Evolutionary conservation across 192 early-diverging fungal species (phyloP).

Genomic region (Kickxella alabastrina): DNA sequence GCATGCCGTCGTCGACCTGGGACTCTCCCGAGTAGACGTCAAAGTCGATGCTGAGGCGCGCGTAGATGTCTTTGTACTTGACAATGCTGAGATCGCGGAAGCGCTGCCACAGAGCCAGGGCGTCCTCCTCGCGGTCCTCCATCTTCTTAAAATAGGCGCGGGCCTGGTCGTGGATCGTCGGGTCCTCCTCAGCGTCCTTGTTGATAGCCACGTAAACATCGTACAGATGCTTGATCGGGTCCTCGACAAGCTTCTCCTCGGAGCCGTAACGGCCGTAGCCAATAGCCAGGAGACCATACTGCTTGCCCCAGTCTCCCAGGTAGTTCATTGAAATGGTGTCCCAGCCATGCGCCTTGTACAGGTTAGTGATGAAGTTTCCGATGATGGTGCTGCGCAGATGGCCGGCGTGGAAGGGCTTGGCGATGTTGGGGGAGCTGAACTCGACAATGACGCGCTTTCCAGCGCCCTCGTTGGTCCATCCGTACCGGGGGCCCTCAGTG

Average conservation of each 20-base stretch:
- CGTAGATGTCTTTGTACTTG: conserved; percentile 90
- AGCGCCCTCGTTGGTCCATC: conserved; percentile 59
- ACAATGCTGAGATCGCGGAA: conserved; percentile 87
- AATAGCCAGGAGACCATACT: conserved; percentile 93
- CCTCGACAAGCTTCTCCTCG: conserved; percentile 69
- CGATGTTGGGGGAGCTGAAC: conserved; percentile 95
- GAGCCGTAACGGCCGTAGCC: conserved; percentile 79
- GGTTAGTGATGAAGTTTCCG: conserved; percentile 85
- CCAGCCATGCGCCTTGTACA: conserved; percentile 81
- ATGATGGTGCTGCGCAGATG: conserved; percentile 98
- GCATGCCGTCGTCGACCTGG: conserved; percentile 74
- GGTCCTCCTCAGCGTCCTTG: conserved; percentile 62
- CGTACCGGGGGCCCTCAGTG: conserved; percentile 55
- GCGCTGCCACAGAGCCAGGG: conserved; percentile 77
- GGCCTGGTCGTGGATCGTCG: conserved; percentile 73
- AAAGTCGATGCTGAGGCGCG: conserved; percentile 85
- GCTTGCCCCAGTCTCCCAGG: conserved; percentile 99
- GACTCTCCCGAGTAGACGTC: conserved; percentile 96
- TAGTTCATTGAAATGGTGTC: conserved; percentile 95
- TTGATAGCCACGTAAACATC: conserved; percentile 92
- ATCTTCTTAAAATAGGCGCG: conserved; percentile 89
- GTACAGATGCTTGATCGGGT: conserved; percentile 89
- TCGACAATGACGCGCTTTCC: conserved; percentile 86
- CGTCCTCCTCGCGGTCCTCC: conserved; percentile 86
- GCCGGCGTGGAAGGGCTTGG: conserved; percentile 97